Evolutionary conservation across 2,329 filamentous ascomycete species (phyloP).

Genomic region (Aspergillus glaucus): DNA sequence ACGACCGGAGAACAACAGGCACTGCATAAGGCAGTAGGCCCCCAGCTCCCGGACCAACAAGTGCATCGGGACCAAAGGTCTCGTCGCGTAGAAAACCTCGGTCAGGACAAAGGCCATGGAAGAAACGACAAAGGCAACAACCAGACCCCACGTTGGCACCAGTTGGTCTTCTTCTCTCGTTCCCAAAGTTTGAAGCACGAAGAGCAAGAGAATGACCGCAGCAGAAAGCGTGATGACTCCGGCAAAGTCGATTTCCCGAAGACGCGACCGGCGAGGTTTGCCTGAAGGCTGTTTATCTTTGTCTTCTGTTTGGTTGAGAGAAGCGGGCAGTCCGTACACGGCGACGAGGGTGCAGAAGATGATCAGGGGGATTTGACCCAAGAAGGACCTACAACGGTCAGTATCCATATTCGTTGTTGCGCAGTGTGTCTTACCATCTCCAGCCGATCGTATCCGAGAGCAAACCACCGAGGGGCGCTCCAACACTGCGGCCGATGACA

Average conservation of each 20-base stretch:
- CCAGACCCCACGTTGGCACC: neutral
- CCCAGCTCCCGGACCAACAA: conserved; percentile 8
- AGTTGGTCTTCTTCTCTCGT: neutral
- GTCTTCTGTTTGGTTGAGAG: neutral
- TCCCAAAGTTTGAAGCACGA: conserved; percentile 3
- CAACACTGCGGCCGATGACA: conserved; percentile 45
- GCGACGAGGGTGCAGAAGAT: conserved; percentile 44
- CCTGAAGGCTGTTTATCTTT: neutral
- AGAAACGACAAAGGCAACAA: neutral
- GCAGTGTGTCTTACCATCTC: conserved; percentile 50
- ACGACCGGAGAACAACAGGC: conserved; percentile 7
- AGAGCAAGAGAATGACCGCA: conserved; percentile 3
- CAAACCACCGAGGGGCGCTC: conserved; percentile 63
- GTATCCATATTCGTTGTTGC: neutral
- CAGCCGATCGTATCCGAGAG: conserved; percentile 66
- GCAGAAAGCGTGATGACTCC: conserved; percentile 7
- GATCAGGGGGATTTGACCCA: conserved; percentile 53
- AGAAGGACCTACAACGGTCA: conserved; percentile 45
- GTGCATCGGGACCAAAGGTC: conserved; percentile 13
- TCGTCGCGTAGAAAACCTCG: conserved; percentile 12
- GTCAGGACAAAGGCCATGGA: conserved; percentile 3
- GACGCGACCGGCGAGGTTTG: neutral
- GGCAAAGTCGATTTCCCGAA: conserved; percentile 8
- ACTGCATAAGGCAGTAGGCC: conserved; percentile 8
- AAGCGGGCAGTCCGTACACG: conserved; percentile 2